Evolutionary conservation across 2,329 filamentous ascomycete species (phyloP).

Genomic region (Fusarium nodosum): DNA sequence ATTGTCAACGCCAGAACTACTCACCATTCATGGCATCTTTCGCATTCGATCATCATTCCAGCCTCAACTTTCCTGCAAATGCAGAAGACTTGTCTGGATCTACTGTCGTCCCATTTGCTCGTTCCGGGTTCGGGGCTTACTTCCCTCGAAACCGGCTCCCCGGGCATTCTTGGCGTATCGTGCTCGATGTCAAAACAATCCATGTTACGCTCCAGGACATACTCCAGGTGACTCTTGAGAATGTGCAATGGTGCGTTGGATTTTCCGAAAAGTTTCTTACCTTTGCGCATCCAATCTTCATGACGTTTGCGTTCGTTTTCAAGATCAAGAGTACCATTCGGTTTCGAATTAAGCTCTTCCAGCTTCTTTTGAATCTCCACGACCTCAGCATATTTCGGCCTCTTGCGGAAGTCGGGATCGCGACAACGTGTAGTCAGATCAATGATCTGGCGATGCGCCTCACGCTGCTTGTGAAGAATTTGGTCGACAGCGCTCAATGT

Average conservation of each 20-base stretch:
- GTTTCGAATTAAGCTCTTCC: conserved; percentile 92
- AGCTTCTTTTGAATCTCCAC: conserved; percentile 88
- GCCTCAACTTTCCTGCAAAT: conserved; percentile 94
- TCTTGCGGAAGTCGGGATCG: conserved; percentile 78
- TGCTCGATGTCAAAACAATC: conserved; percentile 89
- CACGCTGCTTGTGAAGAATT: conserved; percentile 94
- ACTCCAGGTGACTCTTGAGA: conserved; percentile 92
- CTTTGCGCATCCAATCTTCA: conserved; percentile 99
- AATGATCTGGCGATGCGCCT: conserved; percentile 89
- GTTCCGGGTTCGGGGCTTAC: conserved; percentile 69
- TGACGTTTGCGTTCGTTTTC: conserved; percentile 95
- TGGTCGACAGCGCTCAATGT: conserved; percentile 88
- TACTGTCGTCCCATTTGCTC: conserved; percentile 72
- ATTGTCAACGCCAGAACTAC: conserved; percentile 49
- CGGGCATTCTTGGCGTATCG: conserved; percentile 89
- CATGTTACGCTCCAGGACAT: conserved; percentile 88
- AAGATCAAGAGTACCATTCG: conserved; percentile 88
- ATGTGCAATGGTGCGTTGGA: conserved; percentile 98
- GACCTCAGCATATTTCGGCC: conserved; percentile 92
- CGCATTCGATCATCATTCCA: conserved; percentile 99
- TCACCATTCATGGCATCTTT: conserved; percentile 97
- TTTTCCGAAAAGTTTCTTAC: conserved; percentile 98
- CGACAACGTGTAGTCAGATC: conserved; percentile 84
- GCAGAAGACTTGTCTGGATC: conserved; percentile 87
- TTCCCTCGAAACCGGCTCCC: conserved; percentile 91